phyloP scores from a whole-genome alignment of 345 rosid species.

The Tarenaya hassleriana region DNA sequence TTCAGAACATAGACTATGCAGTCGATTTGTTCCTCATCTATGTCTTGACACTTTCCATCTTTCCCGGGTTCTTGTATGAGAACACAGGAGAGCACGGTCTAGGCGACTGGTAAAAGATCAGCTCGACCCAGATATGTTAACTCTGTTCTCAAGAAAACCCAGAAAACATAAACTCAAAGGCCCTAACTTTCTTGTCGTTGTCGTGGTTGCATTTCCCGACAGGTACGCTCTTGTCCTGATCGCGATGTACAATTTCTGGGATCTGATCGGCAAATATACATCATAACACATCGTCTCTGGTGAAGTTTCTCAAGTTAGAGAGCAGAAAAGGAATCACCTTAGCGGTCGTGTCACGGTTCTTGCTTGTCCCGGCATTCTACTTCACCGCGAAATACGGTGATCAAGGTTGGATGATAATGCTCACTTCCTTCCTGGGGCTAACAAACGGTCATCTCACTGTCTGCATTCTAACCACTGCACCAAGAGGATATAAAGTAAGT shows the following conservation, averaged over 20 bases:
- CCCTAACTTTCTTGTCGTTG: background rate
- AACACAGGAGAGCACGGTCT: constrained; percentile 63
- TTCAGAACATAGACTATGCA: constrained; percentile 57
- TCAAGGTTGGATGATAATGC: constrained; percentile 89
- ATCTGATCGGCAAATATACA: constrained; percentile 53
- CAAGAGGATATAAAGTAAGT: constrained; percentile 76
- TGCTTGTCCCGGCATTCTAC: constrained; percentile 73
- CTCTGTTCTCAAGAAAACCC: background rate
- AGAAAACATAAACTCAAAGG: background rate
- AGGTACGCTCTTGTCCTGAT: constrained; percentile 73
- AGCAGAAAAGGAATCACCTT: constrained; percentile 54
- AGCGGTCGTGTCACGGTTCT: constrained; percentile 46
- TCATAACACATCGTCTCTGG: constrained; percentile 61
- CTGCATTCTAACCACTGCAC: constrained; percentile 72
- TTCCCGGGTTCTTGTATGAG: constrained; percentile 82
- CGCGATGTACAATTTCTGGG: constrained; percentile 61
- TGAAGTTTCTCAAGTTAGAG: constrained; percentile 51
- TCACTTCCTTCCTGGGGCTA: constrained; percentile 57
- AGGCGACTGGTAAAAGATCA: constrained; percentile 42
- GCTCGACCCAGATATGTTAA: background rate
- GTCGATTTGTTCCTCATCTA: constrained; percentile 56
- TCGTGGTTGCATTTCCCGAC: constrained; percentile 10
- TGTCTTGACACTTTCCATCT: constrained; percentile 63
- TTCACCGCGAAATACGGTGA: constrained; percentile 81
- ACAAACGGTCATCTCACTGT: constrained; percentile 81